Base-by-base conservation (phyloP, 2,329 filamentous ascomycete genomes). In the Colletotrichum australisinense region DNA sequence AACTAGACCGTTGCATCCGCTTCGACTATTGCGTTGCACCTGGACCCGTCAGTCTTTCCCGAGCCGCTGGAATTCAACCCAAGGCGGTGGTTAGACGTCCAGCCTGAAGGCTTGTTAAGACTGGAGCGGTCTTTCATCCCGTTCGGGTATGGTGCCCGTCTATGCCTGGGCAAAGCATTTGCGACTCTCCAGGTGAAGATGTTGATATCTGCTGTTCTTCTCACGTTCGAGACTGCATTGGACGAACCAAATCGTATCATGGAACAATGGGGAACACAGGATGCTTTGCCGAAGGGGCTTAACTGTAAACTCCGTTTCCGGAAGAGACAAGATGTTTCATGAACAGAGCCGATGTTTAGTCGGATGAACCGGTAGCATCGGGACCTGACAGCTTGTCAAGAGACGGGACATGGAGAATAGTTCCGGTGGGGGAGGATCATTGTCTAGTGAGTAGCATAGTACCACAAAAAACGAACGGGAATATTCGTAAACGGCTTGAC, bases 301-400 rank as follows among this genome's bases (percentile, higher is more conserved):
- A 49, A 49, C 42, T 49, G 19, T 19, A 49, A 49, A 49, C 42
- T 49, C 19, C 42, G 42, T 49, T 49, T 49, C 42, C 42, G 19
- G n/a, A 49, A 91, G 76, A 84, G 85, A 19, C 85, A 82, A 2
- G 19, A 49, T 22, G 42, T n/a, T 49, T 49, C 42, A 49, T 49
- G 42, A 49, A 7, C 19, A 22, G 42, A 49, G 19, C 42, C 42
- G 42, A 22, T 49, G 7, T 49, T 49, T 49, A 49, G 42, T 49
- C 42, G 42, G 42, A 49, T 49, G 42, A 49, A 49, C 19, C 42
- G 42, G 42, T 49, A 49, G 42, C 19, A 49, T 49, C 19, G 19
- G 42, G 42, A 22, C 42, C 19, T 22, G 42, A 22, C 42, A 49
- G 42, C 19, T 49, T 22, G 19, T 49, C 42, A 42, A 42, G 38